phyloP scores from a whole-genome alignment of 2,329 filamentous ascomycete genomes.

The Kalmusia sp. region DNA sequence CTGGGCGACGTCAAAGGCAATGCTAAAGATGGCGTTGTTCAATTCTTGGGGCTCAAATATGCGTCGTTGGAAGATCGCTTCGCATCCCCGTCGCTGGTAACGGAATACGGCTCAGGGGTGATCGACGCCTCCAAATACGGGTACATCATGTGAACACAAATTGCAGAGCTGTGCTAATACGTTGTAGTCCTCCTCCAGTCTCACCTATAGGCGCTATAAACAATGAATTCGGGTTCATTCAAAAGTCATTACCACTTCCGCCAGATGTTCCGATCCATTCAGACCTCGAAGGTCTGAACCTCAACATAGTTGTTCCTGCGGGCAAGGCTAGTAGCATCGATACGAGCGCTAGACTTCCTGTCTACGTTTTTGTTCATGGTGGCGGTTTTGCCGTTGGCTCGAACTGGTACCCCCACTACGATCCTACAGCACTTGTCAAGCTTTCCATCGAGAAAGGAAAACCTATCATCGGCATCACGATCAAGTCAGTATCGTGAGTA shows the following conservation, averaged over 20 bases:
- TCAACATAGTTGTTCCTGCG: slow-evolving; percentile 59
- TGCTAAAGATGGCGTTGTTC: slow-evolving; percentile 29
- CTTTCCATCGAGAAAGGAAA: slow-evolving; percentile 51
- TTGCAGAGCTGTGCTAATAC: slow-evolving; percentile 1
- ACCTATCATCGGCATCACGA: slow-evolving; percentile 54
- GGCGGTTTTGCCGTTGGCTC: slow-evolving; percentile 59
- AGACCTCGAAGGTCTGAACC: slow-evolving; percentile 58
- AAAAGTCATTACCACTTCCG: slow-evolving; percentile 52
- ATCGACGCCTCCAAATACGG: slow-evolving; percentile 47
- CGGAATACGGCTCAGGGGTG: slow-evolving; percentile 24
- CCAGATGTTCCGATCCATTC: slow-evolving; percentile 48
- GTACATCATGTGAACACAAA: slow-evolving; percentile 25
- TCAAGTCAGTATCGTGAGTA: slow-evolving; percentile 51
- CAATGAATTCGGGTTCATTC: slow-evolving; percentile 57
- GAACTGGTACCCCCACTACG: slow-evolving; percentile 61
- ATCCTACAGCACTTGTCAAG: slow-evolving; percentile 54
- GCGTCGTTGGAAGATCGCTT: slow-evolving; percentile 47
- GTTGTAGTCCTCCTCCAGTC: slow-evolving; percentile 40
- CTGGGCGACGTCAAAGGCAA: slow-evolving; percentile 38
- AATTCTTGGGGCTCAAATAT: slow-evolving; percentile 50
- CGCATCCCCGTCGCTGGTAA: slow-evolving; percentile 39
- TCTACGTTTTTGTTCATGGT: slow-evolving; percentile 62
- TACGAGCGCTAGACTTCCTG: slow-evolving; percentile 51
- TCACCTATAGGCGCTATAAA: slow-evolving; percentile 52
- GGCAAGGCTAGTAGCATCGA: slow-evolving; percentile 26